phyloP scores from a whole-genome alignment of 1,284 basidiomycete species.

The Termitomyces sp. region DNA sequence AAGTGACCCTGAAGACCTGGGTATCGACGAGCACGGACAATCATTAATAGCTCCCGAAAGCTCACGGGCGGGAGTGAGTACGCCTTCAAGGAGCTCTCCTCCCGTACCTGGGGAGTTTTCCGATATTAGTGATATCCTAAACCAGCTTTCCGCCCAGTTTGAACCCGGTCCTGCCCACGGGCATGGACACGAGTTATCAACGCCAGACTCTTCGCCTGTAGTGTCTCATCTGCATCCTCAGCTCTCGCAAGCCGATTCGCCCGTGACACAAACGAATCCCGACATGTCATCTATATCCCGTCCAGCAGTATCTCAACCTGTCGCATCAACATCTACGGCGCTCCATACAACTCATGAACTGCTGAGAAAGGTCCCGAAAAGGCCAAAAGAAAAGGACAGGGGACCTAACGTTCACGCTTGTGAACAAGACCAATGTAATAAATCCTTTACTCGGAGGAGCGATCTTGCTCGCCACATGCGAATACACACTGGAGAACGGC shows the following conservation, averaged over 20 bases:
- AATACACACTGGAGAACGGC: constrained; percentile 87
- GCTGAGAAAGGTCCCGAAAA: constrained; percentile 34
- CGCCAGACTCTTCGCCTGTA: constrained; percentile 40
- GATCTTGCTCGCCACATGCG: constrained; percentile 77
- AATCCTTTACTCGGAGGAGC: constrained; percentile 71
- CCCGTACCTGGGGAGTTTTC: constrained; percentile 52
- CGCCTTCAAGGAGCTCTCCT: constrained; percentile 34
- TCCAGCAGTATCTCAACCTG: constrained; percentile 30
- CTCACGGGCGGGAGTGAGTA: constrained; percentile 23
- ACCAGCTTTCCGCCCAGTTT: constrained; percentile 64
- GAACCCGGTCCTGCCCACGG: constrained; percentile 46
- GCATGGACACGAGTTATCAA: constrained; percentile 31
- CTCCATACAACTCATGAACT: constrained; percentile 21
- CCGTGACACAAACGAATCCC: constrained; percentile 15
- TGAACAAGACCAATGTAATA: constrained; percentile 65
- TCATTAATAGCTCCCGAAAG: constrained; percentile 25
- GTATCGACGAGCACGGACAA: constrained; percentile 21
- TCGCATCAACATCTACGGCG: constrained; percentile 44
- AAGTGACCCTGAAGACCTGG: constrained; percentile 34
- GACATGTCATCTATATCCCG: constrained; percentile 30
- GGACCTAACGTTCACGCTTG: constrained; percentile 43
- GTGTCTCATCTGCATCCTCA: constrained; percentile 35
- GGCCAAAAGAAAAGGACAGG: constrained; percentile 35
- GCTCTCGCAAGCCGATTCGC: constrained; percentile 22
- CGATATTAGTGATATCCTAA: constrained; percentile 71